Base-by-base conservation (phyloP, 2,329 filamentous ascomycete genomes). In the Alternaria ethzedia region DNA sequence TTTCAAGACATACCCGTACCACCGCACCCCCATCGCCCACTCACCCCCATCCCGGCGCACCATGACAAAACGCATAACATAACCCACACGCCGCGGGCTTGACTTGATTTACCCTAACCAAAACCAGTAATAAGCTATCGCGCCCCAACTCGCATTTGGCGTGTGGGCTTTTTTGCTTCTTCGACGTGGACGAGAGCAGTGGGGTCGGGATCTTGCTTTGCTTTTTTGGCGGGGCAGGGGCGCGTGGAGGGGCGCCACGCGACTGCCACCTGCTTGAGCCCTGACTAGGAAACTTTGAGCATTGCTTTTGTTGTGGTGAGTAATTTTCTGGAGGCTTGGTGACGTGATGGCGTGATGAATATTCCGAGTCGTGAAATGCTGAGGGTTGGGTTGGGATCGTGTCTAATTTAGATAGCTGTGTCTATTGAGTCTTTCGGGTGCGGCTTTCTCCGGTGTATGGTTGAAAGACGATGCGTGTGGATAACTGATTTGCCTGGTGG, bases 101-200 rank as follows among this genome's bases (percentile, higher is more conserved):
- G 25, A 25, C 25, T 25, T 25, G 25, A 25, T 3, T 25, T 25
- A 25, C 25, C 25, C 25, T 52, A 52, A 32, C 4, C 21, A 5
- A 45, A 61, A 32, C 13, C 47, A 46, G 66, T 23, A 55, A 50
- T 23, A 55, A 20, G 30, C 41, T 65, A 45, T 64, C 32, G 32
- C 32, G 30, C 32, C 32, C 32, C 32, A 36, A n/a, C 51, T 21
- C 36, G 25, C 32, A 30, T 54, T 17, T 59, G 61, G 26, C 44
- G 25, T 64, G 45, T 64, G 46, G 45, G 15, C n/a, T 11, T 32
- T 50, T 25, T 50, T 57, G 49, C 49, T 51, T 51, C 28, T 59
- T 57, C 43, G 20, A 28, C 41, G 36, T 41, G 32, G 32, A 36
- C 32, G 30, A 4, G 30, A 8, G 32, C 36, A 41, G 36, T 41